Evolutionary conservation across 208 protist genomes (phyloP).

Genomic region (Vickermania ingenoplastis): DNA sequence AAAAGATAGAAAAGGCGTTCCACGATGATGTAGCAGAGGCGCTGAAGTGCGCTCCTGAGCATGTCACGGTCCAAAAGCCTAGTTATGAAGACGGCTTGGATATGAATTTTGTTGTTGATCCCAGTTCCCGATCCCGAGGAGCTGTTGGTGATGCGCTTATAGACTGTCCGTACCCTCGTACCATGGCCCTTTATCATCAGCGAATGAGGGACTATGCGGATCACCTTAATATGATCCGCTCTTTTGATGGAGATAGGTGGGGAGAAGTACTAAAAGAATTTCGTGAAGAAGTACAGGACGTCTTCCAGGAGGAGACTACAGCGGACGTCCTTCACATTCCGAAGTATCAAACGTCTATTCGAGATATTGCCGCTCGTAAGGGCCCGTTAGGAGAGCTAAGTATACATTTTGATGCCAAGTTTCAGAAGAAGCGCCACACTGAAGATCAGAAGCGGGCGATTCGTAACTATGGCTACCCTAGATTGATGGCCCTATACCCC

Average conservation of each 20-base stretch:
- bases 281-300: background rate
- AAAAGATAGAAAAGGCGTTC: background rate
- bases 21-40: background rate
- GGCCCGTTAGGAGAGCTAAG: too few species aligned
- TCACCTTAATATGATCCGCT: background rate
- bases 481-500: background rate
- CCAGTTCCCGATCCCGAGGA: background rate
- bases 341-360: background rate
- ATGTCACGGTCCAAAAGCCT: background rate
- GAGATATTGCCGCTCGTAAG: background rate
- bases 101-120: background rate
- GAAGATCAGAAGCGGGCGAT: background rate
- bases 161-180: background rate
- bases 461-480: background rate
- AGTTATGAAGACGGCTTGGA: background rate
- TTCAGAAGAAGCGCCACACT: background rate
- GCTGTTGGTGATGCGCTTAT: background rate
- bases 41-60: background rate
- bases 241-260: background rate
- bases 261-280: background rate
- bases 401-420: background rate
- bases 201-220: background rate
- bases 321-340: background rate
- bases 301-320: background rate
- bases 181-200: background rate